Base-by-base conservation (phyloP, 306 rosid genomes). In the Medicago ruthenica region DNA sequence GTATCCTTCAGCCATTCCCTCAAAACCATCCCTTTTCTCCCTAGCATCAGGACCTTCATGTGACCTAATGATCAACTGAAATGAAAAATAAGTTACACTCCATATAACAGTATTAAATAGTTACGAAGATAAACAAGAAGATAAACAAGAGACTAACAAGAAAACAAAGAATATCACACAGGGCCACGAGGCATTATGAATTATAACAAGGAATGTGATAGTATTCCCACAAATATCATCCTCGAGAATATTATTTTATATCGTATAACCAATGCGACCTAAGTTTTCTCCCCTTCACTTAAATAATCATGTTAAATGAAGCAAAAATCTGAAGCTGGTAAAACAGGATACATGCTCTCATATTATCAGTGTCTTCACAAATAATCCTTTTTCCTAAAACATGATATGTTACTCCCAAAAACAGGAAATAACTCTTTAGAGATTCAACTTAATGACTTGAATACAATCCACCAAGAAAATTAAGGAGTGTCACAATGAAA, bases 11-110 rank as follows among this genome's bases (percentile, higher is more conserved):
- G 83, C 84, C 96, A 93, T 93, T 71, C 93, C 91, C 59, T 22
- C 91, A 70, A 93, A 85, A 59, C 91, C 96, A 71, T 88, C 86
- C 86, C 98, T 85, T 78, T 93, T 93, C 53, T 93, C 98, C 84
- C 98, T 81, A 7, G 98, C 98, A 86, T 93, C 98, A 18, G 98
- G 98, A 44, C 98, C 98, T 87, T 93, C 98, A 82, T 93, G 98
- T 2, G 98, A 93, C 84, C 98, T 90, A 64, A 93, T 89, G 76
- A 93, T 89, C 83, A 93, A 71, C 98, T 93, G 89, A 36, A 67
- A 74, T 54, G 39, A 60, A 34, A 75, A 10, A 68, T 80, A 41
- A 34, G 69, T 34, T 34, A 62, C 76, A 75, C 84, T 58, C 76
- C 53, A 59, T 81, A 59, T 34, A 65, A 82, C 76, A 85, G 79